Base-by-base conservation (phyloP, 768 basidiomycete species). In the Lactifluus subvellereus region DNA sequence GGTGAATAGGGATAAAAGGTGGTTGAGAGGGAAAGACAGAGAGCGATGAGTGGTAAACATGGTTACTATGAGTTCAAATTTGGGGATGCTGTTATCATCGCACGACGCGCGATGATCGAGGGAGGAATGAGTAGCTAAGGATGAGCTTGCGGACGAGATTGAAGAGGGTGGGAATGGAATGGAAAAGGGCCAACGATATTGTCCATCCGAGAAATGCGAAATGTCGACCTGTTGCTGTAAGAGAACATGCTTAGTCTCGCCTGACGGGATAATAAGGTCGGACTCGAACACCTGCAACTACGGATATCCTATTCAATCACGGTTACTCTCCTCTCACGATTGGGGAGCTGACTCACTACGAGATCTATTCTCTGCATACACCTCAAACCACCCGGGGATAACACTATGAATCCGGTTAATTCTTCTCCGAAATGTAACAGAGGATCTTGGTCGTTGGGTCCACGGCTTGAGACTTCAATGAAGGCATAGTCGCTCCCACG, bases 391-490 rank as follows among this genome's bases (percentile, higher is more conserved):
- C 30, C 32, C 13, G 42, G 40, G 32, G 66, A 59, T 10, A 61
- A 45, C 32, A 49, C 33, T 4, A 67, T 43, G 35, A 5, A 32
- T 27, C 66, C 66, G 0, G 9, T 49, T 4, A 67, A 22, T 7
- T 61, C 64, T 30, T 67, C 66, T 48, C 64, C 66, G 8, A 57
- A 33, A n/a, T 61, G 48, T 8, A 66, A 49, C 16, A 54, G 5
- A 6, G 61, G 7, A 40, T 61, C 49, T 3, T 16, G 20, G 40
- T 27, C n/a, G 27, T 59, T 40, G n/a, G 2, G 6, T 14, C 59
- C 54, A 13, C 43, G 60, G 48, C 66, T 67, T 9, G 0, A 16
- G 49, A 65, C 10, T 27, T n/a, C 38, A 16, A 40, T 13, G 13
- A 40, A 40, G 38, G 14, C 38, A 40, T 40, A 13, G 38, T 16